A percentile compares a stretch with the other conserved stretches of the same genome.
Conservation (phyloP, 352 stramenopile genomes). For the Saprolegnia diclina region DNA sequence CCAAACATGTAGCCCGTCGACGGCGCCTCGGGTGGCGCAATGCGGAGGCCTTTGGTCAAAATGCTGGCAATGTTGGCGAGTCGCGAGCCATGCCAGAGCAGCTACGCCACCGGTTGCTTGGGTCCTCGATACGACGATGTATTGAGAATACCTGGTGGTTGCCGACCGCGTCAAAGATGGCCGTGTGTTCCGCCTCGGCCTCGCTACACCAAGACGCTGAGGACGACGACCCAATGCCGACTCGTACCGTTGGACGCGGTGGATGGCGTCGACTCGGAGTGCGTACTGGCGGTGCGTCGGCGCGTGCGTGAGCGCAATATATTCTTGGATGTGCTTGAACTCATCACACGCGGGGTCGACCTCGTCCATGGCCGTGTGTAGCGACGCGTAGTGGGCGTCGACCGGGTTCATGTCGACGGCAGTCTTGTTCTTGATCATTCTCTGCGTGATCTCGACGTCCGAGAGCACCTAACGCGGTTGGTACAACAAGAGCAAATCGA, state of each 20-base stretch:
- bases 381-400: constrained; percentile 46
- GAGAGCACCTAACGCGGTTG: constrained; percentile 31
- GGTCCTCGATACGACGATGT: constrained; percentile 26
- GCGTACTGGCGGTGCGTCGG: constrained; percentile 42
- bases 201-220: not conserved
- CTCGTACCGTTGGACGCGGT: constrained; percentile 38
- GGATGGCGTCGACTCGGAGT: constrained; percentile 43
- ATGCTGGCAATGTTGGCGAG: constrained; percentile 63
- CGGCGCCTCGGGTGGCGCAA: constrained; percentile 59
- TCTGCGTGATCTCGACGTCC: constrained; percentile 59
- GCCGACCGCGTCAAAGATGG: constrained; percentile 34
- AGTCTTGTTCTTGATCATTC: constrained; percentile 39
- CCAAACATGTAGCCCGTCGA: constrained; percentile 66
- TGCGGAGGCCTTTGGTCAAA: constrained; percentile 54
- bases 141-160: constrained; percentile 72
- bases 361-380: constrained; percentile 44
- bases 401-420: constrained; percentile 38
- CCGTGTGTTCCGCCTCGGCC: not conserved
- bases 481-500: not conserved
- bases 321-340: constrained; percentile 53
- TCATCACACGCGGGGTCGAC: constrained; percentile 37
- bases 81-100: constrained; percentile 56
- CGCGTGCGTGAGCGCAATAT: constrained; percentile 53
- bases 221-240: not conserved
- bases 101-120: constrained; percentile 25